Evolutionary conservation across 345 rosid species (phyloP).

Genomic region (Linum usitatissimum): DNA sequence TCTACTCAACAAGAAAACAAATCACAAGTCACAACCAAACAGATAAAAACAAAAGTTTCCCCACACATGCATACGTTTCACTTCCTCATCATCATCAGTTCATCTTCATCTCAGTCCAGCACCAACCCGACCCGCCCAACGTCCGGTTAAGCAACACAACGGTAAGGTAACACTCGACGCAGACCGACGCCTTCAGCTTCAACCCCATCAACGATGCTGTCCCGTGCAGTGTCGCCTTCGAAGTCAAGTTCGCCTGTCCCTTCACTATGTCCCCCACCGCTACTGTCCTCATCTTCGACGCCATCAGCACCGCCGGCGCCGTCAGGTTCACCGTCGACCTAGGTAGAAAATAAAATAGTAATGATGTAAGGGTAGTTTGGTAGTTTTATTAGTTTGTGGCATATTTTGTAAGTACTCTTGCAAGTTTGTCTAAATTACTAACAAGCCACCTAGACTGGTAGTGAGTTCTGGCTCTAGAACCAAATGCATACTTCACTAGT

Average conservation of each 20-base stretch:
- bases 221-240: neutral
- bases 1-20: no score
- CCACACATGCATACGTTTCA: no score
- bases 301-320: neutral
- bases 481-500: no score
- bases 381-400: no score
- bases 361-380: no score
- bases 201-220: neutral
- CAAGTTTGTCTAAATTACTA: no score
- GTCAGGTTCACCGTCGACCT: neutral
- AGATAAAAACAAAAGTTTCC: no score
- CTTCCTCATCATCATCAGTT: neutral
- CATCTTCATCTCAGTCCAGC: neutral
- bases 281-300: neutral
- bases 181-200: neutral
- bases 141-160: neutral
- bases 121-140: neutral
- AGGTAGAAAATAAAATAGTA: no score
- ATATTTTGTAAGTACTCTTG: no score
- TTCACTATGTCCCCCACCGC: neutral
- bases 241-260: neutral
- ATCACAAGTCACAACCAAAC: no score
- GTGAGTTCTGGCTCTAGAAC: no score
- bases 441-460: no score
- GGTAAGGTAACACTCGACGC: neutral